Base-by-base conservation (phyloP, 352 stramenopile species). In the Phytophthora hibernalis region DNA sequence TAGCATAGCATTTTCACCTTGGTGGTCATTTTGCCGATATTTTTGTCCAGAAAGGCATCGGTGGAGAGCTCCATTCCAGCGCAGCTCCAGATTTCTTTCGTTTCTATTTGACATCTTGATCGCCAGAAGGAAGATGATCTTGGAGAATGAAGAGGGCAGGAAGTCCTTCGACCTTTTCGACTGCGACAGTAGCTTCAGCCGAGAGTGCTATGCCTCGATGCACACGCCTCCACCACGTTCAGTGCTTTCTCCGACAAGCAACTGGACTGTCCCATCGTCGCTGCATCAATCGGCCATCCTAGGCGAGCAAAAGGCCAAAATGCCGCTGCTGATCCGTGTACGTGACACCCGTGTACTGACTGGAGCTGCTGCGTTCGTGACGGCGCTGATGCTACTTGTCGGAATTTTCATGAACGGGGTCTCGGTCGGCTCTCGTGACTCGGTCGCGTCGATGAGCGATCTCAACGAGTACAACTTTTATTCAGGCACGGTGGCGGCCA, bases 381-480 rank as follows among this genome's bases (percentile, higher is more conserved):
- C 52, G 13, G 30, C 57, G 16, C 48, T 80, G 30, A 31, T 77
- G 31, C 42, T 65, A 26, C 55, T 82, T 18, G 56, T 80, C 28
- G 58, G 28, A 1, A 21, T 81, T 24, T 77, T 83, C 44, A 58
- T 54, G 9, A 40, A 43, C 30, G 75, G 75, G 11, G 69, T 83
- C 0, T 40, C 61, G 1, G 49, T 83, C 15, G 61, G 57, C 16
- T 75, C 56, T 28, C 65, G 53, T 5, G 48, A 65, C 50, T 76
- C 61, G 2, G 68, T 63, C 28, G 56, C 56, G 22, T 54, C 42
- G 3, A 37, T 69, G 47, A 24, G 40, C 26, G 53, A 76, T n/a
- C 47, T 83, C 13, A 71, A 68, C n/a, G 22, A 74, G 13, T 79
- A 85, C 56, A 89, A 87, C 44, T 89, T 89, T 18, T 86, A 84